Evolutionary conservation across 78 protist species (phyloP).

Genomic region (Cyanophora paradoxa): DNA sequence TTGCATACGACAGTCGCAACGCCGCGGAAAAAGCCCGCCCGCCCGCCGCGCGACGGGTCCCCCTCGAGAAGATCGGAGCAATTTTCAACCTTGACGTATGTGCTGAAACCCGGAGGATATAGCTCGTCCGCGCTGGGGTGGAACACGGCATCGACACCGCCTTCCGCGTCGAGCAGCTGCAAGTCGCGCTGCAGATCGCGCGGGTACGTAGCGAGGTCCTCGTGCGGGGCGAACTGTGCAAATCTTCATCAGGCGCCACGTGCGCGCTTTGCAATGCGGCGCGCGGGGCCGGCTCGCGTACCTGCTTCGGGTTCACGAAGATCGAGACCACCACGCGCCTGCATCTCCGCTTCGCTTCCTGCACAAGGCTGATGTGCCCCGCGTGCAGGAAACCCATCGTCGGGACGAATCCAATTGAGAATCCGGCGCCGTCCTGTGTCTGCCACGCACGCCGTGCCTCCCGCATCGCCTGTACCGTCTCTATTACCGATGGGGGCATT

Average conservation of each 20-base stretch:
- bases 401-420: conserved; percentile 73
- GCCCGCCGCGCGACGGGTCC: conserved; percentile 26
- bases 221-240: conserved; percentile 7
- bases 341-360: not conserved
- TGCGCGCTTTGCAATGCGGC: no score
- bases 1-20: conserved; percentile 73
- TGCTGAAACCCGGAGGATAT: conserved; percentile 44
- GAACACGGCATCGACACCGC: conserved; percentile 48
- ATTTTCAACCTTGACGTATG: conserved; percentile 28
- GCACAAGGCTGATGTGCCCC: conserved; percentile 64
- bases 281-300: conserved; percentile 6
- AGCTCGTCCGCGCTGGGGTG: conserved; percentile 43
- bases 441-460: no score
- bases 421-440: no score
- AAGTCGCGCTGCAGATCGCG: conserved; percentile 33
- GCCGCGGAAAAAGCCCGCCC: conserved; percentile 68
- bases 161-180: not conserved
- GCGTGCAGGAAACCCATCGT: conserved; percentile 75
- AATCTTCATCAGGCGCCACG: not conserved
- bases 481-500: no score
- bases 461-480: no score
- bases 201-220: conserved; percentile 63
- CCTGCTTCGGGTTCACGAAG: conserved; percentile 77
- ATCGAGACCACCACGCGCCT: conserved; percentile 42
- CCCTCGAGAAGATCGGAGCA: not conserved